Evolutionary conservation across 2,329 filamentous ascomycete genomes (phyloP).

Genomic region (Leptographium galeiforme): DNA sequence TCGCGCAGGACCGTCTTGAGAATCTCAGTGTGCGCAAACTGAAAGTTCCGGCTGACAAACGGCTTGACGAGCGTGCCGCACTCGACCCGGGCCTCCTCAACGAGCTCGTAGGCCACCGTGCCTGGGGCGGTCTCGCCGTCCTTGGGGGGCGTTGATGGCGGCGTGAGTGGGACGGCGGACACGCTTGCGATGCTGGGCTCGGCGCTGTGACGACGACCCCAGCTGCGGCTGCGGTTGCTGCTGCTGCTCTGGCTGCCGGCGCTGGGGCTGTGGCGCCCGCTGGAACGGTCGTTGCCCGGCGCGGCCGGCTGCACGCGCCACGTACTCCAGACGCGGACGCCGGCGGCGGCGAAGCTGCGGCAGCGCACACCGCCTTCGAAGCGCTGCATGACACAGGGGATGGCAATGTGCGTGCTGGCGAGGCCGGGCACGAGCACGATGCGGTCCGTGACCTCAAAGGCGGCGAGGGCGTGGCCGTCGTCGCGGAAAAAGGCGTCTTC

Average conservation of each 20-base stretch:
- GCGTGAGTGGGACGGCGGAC: neutral
- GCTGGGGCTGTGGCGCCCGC: neutral
- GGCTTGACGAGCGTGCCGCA: slow-evolving; percentile 20
- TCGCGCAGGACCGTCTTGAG: slow-evolving; percentile 17
- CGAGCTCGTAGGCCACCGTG: slow-evolving; percentile 18
- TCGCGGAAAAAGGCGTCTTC: slow-evolving; percentile 28
- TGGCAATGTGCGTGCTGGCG: slow-evolving; percentile 23
- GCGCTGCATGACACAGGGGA: slow-evolving; percentile 30
- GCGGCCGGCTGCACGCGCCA: slow-evolving; percentile 17
- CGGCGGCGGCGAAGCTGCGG: slow-evolving; percentile 27
- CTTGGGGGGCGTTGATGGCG: neutral
- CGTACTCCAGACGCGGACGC: slow-evolving; percentile 28
- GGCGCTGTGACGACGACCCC: neutral
- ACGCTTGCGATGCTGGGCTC: neutral
- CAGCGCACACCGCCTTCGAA: slow-evolving; percentile 27
- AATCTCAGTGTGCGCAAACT: slow-evolving; percentile 18
- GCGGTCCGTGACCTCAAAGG: slow-evolving; percentile 21
- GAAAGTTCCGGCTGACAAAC: slow-evolving; percentile 20
- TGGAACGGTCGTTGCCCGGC: neutral
- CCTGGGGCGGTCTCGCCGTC: neutral
- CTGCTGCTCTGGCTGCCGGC: neutral
- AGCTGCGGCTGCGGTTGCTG: neutral
- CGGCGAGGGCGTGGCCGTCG: slow-evolving; percentile 16
- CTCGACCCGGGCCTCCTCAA: slow-evolving; percentile 20
- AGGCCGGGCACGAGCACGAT: slow-evolving; percentile 27